Base-by-base conservation (phyloP, 2,329 filamentous ascomycete genomes). In the Purpureocillium takamizusanense region DNA sequence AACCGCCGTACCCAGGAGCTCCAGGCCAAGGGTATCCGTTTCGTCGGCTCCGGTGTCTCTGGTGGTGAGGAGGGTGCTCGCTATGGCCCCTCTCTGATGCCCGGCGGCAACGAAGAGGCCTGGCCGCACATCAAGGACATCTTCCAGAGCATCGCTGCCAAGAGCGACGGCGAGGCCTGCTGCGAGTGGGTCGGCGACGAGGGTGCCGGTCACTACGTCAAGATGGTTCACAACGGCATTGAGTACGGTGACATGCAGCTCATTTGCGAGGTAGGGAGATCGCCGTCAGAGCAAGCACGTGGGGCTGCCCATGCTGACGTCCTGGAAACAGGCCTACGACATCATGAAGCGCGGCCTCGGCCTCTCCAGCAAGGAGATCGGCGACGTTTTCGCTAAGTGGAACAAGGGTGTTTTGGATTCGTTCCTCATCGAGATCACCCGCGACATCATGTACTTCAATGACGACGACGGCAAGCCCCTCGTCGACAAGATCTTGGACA, bases 191-290 rank as follows among this genome's bases (percentile, higher is more conserved):
- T 98, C 57, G 92, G 92, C 73, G 92, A 97, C 70, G 88, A 97
- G 69, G 92, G 92, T 80, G 86, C 92, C 70, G 92, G 92, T 56
- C 92, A 98, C 82, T 98, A 95, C 77, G 90, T 98, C 76, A 98
- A 98, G 86, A 98, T 98, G 92, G 92, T 98, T 48, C 92, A 98
- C 83, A 98, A 98, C 72, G 92, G 92, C 78, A 98, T 98, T 57
- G 92, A 98, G 74, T 98, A 98, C 66, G 92, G 92, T 81, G 92
- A 98, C 74, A 98, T 98, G 92, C 92, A 98, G 77, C 78, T 98
- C 60, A 98, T 98, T 65, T 94, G 84, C 70, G 92, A 98, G 82
- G 90, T 95, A 70, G 55, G 78, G 42, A 18, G 15, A 13, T 38
- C 16, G 16, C 16, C 8, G 7, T n/a, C 16, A 6, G 12, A 13